Base-by-base conservation (phyloP, 495 filamentous ascomycete genomes). In the Jackrogersella multiformis region DNA sequence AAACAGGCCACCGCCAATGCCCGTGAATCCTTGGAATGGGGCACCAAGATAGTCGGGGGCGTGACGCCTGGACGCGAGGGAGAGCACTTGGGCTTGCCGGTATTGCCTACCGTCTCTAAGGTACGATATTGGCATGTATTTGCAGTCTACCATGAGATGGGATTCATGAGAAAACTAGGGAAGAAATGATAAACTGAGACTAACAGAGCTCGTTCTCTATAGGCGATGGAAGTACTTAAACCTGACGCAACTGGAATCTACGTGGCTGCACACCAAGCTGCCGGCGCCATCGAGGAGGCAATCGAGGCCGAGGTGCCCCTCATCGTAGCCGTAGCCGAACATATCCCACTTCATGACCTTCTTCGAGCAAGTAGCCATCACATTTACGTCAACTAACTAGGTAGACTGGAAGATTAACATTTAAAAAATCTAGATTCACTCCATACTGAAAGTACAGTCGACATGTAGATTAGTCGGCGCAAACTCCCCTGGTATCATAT, bases 401-500 rank as follows among this genome's bases (percentile, higher is more conserved):
- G n/a, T n/a, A n/a, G n/a, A n/a, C n/a, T n/a, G n/a, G n/a, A n/a
- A n/a, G n/a, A n/a, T n/a, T n/a, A n/a, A n/a, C n/a, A n/a, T n/a
- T n/a, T n/a, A n/a, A n/a, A n/a, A n/a, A n/a, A n/a, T n/a, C 4
- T 57, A 82, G 79, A 87, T 96, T 46, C 87, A 91, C 56, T 89
- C 87, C 1, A 91, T 96, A 28, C 81, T 97, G 0, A 84, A 87
- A 61, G 90, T 90, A 0, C 94, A 97, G 72, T 92, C 89, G 1
- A 91, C 85, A 64, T 94, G 88, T 2, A 84, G 92, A 32, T 83
- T 97, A 0, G 89, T 97, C 2, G 93, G 93, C 8, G 88, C 93
- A 3, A 97, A 97, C 70, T 90, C 89, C 15, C 92, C 94, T 0
- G 93, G 94, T 0, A 95, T 97, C 54, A 94, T 97, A 39, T 93